These are phyloP conservation scores for Phytophthora fragariae DNA, from an alignment of 352 stramenopile genomes.

Conservation along the genomic window DNA sequence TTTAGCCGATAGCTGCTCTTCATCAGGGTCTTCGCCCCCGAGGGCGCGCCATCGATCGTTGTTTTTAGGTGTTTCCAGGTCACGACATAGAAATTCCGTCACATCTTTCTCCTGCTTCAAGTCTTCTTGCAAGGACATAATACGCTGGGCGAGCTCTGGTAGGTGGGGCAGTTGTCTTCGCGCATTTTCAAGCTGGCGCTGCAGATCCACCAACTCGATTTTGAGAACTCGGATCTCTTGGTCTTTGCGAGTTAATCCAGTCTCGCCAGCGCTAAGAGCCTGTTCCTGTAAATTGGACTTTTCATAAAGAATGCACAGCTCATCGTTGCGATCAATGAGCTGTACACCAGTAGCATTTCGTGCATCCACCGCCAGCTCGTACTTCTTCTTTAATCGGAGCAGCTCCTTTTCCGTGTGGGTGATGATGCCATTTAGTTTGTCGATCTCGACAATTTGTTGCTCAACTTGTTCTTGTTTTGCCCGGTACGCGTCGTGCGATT, in stretches of 20 bases:
- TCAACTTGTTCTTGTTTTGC: slow-evolving; percentile 93
- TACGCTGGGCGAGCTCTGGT: slow-evolving; percentile 81
- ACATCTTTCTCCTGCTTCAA: slow-evolving; percentile 87
- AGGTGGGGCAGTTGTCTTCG: slow-evolving; percentile 79
- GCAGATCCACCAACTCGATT: slow-evolving; percentile 85
- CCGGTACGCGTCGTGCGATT: slow-evolving; percentile 89
- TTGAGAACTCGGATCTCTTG: slow-evolving; percentile 78
- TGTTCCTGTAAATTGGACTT: slow-evolving; percentile 92
- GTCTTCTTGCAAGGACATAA: slow-evolving; percentile 84
- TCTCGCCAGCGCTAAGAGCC: slow-evolving; percentile 81
- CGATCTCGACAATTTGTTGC: slow-evolving; percentile 96
- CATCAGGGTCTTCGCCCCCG: slow-evolving; percentile 89
- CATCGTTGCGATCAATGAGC: slow-evolving; percentile 96
- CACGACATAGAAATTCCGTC: slow-evolving; percentile 89
- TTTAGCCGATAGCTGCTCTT: slow-evolving; percentile 89
- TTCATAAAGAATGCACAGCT: slow-evolving; percentile 96
- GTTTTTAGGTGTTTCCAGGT: slow-evolving; percentile 93
- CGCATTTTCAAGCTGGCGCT: slow-evolving; percentile 85
- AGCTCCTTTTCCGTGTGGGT: slow-evolving; percentile 92
- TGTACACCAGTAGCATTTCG: slow-evolving; percentile 92
- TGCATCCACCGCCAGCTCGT: slow-evolving; percentile 89
- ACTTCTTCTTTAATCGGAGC: slow-evolving; percentile 93
- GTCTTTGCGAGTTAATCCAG: slow-evolving; percentile 84
- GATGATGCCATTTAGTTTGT: slow-evolving; percentile 96
- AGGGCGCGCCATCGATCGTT: slow-evolving; percentile 88